Conservation (phyloP, 768 basidiomycete species). For the Mycena epipterygia region DNA sequence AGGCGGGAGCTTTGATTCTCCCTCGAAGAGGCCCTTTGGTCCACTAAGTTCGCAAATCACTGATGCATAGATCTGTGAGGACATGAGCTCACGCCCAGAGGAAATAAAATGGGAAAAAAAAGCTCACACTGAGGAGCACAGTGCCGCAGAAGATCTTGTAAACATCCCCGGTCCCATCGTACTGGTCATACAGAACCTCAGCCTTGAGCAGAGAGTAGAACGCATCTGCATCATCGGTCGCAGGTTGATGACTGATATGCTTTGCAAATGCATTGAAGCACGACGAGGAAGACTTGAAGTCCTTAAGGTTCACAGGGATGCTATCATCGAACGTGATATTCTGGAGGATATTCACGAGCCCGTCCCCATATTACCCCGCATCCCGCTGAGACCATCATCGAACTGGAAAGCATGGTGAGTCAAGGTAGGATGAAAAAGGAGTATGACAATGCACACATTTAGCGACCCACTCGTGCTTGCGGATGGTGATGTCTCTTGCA, state of each 20-base stretch:
- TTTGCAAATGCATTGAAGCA: constrained; percentile 19
- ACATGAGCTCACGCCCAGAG: background rate
- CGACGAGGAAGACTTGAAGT: constrained; percentile 9
- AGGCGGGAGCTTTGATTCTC: background rate
- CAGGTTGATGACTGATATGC: constrained; percentile 8
- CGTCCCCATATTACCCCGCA: background rate
- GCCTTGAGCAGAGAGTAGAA: constrained; percentile 29
- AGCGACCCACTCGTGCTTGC: constrained; percentile 2
- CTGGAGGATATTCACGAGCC: background rate
- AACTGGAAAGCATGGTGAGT: constrained; percentile 9
- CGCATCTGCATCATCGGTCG: background rate
- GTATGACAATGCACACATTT: background rate
- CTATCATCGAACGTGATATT: background rate
- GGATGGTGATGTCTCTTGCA: background rate
- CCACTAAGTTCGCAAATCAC: constrained; percentile 12
- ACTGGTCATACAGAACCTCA: constrained; percentile 23
- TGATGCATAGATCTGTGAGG: background rate
- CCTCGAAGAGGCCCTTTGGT: constrained; percentile 4
- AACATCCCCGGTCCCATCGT: constrained; percentile 1
- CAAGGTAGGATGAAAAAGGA: background rate
- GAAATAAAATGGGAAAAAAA: background rate
- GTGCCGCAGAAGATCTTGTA: constrained; percentile 20
- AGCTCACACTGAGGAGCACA: background rate
- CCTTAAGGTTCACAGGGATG: background rate
- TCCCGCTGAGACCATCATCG: constrained; percentile 1